Base-by-base conservation (phyloP, 2,329 filamentous ascomycete species). In the Colletotrichum horii region DNA sequence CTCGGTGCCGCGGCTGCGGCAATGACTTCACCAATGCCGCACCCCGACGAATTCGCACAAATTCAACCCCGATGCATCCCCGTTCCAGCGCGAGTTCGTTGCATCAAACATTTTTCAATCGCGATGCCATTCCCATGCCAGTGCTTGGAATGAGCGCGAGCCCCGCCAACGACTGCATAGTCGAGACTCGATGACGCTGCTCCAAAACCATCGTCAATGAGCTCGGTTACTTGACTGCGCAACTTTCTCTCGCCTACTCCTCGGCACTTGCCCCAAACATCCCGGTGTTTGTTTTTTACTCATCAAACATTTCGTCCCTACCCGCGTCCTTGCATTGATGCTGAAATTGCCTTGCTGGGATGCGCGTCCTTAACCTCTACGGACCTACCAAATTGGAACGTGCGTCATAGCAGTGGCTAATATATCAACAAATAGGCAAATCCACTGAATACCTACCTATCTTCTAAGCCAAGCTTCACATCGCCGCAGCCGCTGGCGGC, bases 361-460 rank as follows among this genome's bases (percentile, higher is more conserved):
- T 84, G 75, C 83, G 82, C 81, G 79, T 80, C 36, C 60, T 38
- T 32, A 43, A 43, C 52, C 24, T 28, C 78, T 78, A 77, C 71
- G 71, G 74, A 77, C 76, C 77, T 68, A 68, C 22, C 66, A 79
- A 80, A 81, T 77, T 78, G 76, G 77, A 43, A 78, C 78, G 79
- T 81, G 81, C 80, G 77, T 80, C 76, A 84, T 83, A 86, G 80
- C 81, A 83, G 77, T 68, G 11, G 84, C 89, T 91, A 88, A 91
- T 87, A 85, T 84, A 82, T 82, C 79, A 83, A 84, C 83, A 84
- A 84, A 83, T 80, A 94, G 92, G 97, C 96, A 79, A 99, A 99
- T 85, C 97, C 97, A 70, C 88, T 99, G 78, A 98, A 98, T 85
- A 99, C 97, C 62, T 98, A 97, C 83, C 91, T 99, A 74, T 94